Conservation (phyloP, 2,329 filamentous ascomycete species). For the Ophiocordyceps camponoti-saundersi region DNA sequence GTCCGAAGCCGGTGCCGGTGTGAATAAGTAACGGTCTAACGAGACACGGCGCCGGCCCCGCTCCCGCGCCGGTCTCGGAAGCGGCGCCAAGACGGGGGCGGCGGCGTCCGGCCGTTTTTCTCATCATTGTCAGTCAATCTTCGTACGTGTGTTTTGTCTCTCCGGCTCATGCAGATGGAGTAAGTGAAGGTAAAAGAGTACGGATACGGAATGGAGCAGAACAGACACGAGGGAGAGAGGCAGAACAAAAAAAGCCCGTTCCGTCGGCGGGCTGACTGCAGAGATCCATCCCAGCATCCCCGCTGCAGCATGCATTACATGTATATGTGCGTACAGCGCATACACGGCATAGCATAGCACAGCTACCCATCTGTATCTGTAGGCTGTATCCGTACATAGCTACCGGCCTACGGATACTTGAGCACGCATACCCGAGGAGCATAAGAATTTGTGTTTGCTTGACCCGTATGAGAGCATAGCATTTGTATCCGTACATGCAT, state of each 20-base stretch:
- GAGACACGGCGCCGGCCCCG: not conserved
- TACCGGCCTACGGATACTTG: no score
- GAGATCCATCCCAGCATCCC: not conserved
- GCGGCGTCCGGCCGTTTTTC: not conserved
- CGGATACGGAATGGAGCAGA: not conserved
- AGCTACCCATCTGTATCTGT: no score
- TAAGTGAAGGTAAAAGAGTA: no score
- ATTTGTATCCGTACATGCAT: no score
- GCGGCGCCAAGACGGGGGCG: no score
- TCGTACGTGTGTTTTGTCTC: no score
- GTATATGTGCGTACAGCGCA: not conserved
- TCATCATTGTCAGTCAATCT: not conserved
- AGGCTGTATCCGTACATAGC: no score
- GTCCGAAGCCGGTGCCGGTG: not conserved
- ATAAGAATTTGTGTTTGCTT: no score
- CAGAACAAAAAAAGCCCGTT: not conserved
- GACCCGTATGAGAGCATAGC: no score
- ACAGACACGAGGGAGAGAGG: not conserved
- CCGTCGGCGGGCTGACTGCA: not conserved
- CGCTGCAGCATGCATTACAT: not conserved
- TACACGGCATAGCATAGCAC: not conserved
- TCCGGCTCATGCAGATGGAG: no score
- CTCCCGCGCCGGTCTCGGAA: not conserved
- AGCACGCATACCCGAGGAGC: no score
- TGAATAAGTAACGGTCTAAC: not conserved